phyloP scores from a whole-genome alignment of 2,329 filamentous ascomycete genomes.

The Ramularia endophylla region DNA sequence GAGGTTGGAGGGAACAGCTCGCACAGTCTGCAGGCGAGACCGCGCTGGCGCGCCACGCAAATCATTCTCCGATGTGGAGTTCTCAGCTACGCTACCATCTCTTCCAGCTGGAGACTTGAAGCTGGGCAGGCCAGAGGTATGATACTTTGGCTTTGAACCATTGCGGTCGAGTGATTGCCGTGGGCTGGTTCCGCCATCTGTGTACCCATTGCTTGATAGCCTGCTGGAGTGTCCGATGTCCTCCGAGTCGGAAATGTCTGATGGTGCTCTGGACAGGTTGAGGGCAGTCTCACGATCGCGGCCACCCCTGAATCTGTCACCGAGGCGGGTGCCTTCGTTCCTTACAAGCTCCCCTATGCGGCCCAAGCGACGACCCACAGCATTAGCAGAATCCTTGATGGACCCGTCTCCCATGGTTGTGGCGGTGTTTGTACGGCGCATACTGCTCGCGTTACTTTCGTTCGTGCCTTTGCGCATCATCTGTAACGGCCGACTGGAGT shows the following conservation, averaged over 20 bases:
- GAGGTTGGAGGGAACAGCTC: constrained; percentile 27
- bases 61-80: constrained; percentile 16
- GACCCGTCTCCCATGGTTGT: constrained; percentile 7
- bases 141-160: constrained; percentile 36
- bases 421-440: constrained; percentile 21
- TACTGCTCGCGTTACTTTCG: constrained; percentile 44
- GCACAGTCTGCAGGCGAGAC: constrained; percentile 28
- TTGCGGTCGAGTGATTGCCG: constrained; percentile 28
- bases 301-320: constrained; percentile 52
- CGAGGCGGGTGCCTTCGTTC: constrained; percentile 57
- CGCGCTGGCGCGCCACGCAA: constrained; percentile 42
- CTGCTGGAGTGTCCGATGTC: constrained; percentile 23
- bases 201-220: constrained; percentile 13
- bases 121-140: constrained; percentile 43
- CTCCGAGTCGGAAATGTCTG: constrained; percentile 45
- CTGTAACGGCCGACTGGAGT: constrained; percentile 33
- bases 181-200: constrained; percentile 33
- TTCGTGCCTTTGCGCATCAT: constrained; percentile 33
- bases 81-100: constrained; percentile 9
- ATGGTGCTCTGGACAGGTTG: constrained; percentile 40
- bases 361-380: constrained; percentile 60
- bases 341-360: constrained; percentile 68
- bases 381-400: constrained; percentile 42
- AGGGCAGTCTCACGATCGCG: constrained; percentile 45
- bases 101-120: constrained; percentile 44